Base-by-base conservation (phyloP, 495 filamentous ascomycete species). In the Daldinia decipiens region DNA sequence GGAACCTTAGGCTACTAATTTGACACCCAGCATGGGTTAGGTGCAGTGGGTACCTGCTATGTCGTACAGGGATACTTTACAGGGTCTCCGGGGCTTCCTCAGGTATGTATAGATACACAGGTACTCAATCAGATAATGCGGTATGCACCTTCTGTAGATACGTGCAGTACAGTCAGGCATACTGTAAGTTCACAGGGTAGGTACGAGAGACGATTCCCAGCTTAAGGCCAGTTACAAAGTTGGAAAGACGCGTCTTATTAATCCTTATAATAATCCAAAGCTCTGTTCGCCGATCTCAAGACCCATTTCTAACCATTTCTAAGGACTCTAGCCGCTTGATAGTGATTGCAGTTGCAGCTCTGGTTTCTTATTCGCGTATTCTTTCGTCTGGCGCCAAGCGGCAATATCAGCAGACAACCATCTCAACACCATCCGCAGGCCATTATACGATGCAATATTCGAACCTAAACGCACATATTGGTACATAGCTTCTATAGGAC, bases 1-100 rank as follows among this genome's bases (percentile, higher is more conserved):
- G 54, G 57, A 51, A 66, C n/a, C n/a, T n/a, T n/a, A n/a, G 13
- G 34, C 45, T 62, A 45, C 70, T 72, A 72, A 68, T 72, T 68
- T 68, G 64, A 68, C 59, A 54, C 62, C 50, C n/a, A 27, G 59
- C 59, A 71, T 15, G 59, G 69, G 38, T 63, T 31, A 53, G 53
- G 19, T 36, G 17, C 34, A 55, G 43, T 19, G 50, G 53, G 57
- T 51, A 56, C 57, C 34, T 36, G 11, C 13, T 13, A 58, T 38
- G 13, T 36, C 51, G 36, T 38, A 54, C 65, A 72, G 63, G 69
- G 64, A 34, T 59, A 63, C 6, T 52, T 59, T 68, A 65, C 70
- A 68, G 65, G 65, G 56, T 67, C 54, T 65, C 54, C 55, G 55
- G 69, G 69, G 64, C 65, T 67, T 67, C 59, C 69, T 47, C 3